phyloP scores from a whole-genome alignment of 192 early-diverging fungal genomes.

The Gamsiella multidivaricata region DNA sequence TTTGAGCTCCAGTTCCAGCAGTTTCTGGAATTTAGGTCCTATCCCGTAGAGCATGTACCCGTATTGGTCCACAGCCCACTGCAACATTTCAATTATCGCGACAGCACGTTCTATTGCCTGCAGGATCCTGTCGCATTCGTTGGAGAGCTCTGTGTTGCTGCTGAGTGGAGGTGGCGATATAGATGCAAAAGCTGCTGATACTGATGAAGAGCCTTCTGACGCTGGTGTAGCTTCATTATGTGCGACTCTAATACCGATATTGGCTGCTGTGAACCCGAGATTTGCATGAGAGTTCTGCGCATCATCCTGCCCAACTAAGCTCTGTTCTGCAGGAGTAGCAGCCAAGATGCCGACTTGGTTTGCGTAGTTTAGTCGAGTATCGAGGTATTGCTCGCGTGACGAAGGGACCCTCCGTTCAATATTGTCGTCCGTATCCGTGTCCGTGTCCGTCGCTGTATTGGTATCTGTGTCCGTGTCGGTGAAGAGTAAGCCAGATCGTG shows the following conservation, averaged over 20 bases:
- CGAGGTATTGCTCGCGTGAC: too few species aligned
- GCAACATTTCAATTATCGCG: conserved; percentile 42
- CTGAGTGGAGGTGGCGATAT: neutral
- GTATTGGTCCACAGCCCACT: conserved; percentile 66
- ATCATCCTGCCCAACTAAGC: neutral
- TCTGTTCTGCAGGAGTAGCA: too few species aligned
- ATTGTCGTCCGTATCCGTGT: conserved; percentile 27
- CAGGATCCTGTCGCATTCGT: conserved; percentile 22
- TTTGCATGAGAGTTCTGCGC: neutral
- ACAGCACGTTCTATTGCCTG: conserved; percentile 23
- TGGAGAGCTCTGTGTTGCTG: neutral
- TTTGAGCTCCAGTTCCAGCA: conserved; percentile 62
- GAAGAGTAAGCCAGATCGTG: neutral
- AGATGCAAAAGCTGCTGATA: too few species aligned
- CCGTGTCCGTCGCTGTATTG: conserved; percentile 37
- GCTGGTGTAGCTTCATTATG: too few species aligned
- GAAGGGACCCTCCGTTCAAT: too few species aligned
- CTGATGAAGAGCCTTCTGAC: too few species aligned
- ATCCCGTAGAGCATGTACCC: conserved; percentile 63
- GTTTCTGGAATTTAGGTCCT: conserved; percentile 50
- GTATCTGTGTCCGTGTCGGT: conserved; percentile 46
- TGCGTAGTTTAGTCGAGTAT: too few species aligned
- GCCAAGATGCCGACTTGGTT: too few species aligned
- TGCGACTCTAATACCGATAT: too few species aligned
- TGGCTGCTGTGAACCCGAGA: neutral